Base-by-base conservation (phyloP, 371 early-diverging fungal species). In the Nosema granulosis region DNA sequence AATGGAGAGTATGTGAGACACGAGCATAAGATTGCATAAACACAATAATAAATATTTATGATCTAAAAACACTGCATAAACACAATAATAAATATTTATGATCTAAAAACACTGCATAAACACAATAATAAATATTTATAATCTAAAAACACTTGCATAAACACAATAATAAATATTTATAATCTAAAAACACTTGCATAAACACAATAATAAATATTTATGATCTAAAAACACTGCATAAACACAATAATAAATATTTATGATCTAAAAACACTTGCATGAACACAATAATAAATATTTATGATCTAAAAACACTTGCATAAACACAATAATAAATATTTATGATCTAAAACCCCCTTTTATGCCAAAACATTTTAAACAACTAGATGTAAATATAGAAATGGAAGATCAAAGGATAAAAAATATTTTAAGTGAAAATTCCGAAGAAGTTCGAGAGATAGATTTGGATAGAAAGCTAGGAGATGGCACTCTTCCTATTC, bases 1-100 rank as follows among this genome's bases (percentile, higher is more conserved):
- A 90, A 92, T 61, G 99, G 99, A 76, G 96, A 95, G 87, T 98
- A 96, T 86, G 43, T 87, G 28, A 75, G 88, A 76, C 68, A 71
- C 12, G 86, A 87, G 62, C 43, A 43, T 49, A 69, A 57, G 1
- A 29, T 77, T 18, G 56, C 50, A 51, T 77, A 72, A 59, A 26
- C 31, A 67, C 22, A 62, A 32, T 38, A 22, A 26, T 52, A 43
- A 9, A 9, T 43, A n/a, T n/a, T n/a, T n/a, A n/a, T n/a, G n/a
- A n/a, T n/a, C n/a, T n/a, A n/a, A n/a, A n/a, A 69, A 57, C 1
- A 29, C 74, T 18, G 56, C 50, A 51, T 77, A 72, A 59, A 26
- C 31, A 67, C 22, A 62, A 32, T 38, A 22, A 26, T 52, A 43
- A 9, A 9, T 43, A n/a, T n/a, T n/a, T n/a, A n/a, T n/a, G n/a